Percentiles rank a stretch among this genome's conserved stretches.
Evolutionary conservation across 306 rosid genomes (phyloP).

Genomic region (Sechiopsis laciniata): DNA sequence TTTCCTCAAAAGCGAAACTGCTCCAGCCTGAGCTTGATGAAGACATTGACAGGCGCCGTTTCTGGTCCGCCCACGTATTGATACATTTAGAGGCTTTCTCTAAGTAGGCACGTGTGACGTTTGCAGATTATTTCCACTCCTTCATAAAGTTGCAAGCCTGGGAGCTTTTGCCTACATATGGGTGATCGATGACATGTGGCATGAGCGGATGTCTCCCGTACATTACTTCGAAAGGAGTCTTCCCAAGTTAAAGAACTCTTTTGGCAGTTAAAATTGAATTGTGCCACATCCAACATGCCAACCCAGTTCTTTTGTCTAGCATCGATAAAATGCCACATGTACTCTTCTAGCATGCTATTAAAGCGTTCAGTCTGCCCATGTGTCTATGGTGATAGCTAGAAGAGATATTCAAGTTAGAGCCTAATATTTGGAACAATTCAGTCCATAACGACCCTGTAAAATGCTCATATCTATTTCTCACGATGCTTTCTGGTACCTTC

Average conservation of each 20-base stretch:
- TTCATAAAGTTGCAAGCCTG: neutral
- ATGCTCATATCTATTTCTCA: too few species aligned
- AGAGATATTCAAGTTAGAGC: too few species aligned
- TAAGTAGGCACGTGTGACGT: too few species aligned
- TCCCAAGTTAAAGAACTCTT: neutral
- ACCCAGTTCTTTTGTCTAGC: too few species aligned
- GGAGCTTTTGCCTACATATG: neutral
- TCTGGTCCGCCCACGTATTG: neutral
- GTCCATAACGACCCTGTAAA: too few species aligned
- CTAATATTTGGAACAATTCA: too few species aligned
- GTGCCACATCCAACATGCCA: neutral
- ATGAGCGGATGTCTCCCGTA: neutral
- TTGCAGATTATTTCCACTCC: neutral
- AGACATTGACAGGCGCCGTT: neutral
- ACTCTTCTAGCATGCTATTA: too few species aligned
- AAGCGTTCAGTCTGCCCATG: too few species aligned
- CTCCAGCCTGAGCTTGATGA: neutral
- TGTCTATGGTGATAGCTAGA: too few species aligned
- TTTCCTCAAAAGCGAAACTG: neutral
- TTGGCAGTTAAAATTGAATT: neutral
- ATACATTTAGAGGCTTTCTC: too few species aligned
- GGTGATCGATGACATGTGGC: neutral
- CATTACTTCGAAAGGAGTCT: neutral
- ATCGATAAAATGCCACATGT: too few species aligned
- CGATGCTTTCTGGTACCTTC: too few species aligned